Conservation (phyloP, 73 alveolate genomes). For the Tetrahymena borealis region DNA sequence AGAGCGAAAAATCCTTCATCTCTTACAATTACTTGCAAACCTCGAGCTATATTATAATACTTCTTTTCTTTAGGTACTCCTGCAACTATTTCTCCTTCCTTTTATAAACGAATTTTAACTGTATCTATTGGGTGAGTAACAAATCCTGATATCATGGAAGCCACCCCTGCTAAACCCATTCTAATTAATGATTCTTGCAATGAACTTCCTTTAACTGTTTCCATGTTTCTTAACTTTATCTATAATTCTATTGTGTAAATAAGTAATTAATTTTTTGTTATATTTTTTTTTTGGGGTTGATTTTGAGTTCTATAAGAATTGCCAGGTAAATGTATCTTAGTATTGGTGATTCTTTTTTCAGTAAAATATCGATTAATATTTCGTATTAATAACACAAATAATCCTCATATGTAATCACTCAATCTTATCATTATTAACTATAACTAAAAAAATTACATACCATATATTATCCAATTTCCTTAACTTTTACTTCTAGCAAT, state of each 20-base stretch:
- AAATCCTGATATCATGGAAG: constrained; percentile 49
- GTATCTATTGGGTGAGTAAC: constrained; percentile 69
- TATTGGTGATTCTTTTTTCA: not conserved
- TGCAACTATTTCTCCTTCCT: constrained; percentile 52
- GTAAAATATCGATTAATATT: not conserved
- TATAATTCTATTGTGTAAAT: not conserved
- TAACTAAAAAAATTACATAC: not conserved
- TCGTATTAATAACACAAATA: not conserved
- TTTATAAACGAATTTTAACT: constrained; percentile 48
- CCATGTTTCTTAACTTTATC: not conserved
- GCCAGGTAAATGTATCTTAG: not conserved
- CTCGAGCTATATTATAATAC: constrained; percentile 36
- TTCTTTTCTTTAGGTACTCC: constrained; percentile 18
- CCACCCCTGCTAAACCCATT: constrained; percentile 56
- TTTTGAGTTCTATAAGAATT: too few relatives aligned
- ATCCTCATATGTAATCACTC: not conserved
- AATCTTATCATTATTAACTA: not conserved
- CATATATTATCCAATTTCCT: not conserved
- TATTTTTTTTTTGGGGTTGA: too few relatives aligned
- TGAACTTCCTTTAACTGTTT: not conserved
- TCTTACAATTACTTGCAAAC: constrained; percentile 11
- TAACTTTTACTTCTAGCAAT: not conserved
- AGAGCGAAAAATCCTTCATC: constrained; percentile 52
- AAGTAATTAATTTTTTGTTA: not conserved
- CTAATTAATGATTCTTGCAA: not conserved